Base-by-base conservation (phyloP, 345 rosid genomes). In the rapeseed (Brassica napus) region DNA sequence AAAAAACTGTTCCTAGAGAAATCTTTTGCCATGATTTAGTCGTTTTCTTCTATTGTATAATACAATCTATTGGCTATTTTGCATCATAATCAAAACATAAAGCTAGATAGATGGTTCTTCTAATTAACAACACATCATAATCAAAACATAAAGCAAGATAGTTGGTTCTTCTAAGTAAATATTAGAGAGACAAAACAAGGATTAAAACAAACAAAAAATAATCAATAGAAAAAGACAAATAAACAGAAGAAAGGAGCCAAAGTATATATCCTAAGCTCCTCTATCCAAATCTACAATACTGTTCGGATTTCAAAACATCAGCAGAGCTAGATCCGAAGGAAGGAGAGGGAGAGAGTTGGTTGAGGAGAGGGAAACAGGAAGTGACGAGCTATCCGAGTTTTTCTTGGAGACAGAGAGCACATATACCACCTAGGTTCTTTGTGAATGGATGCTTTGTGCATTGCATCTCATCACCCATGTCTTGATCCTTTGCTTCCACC, bases 401-500 rank as follows among this genome's bases (percentile, higher is more conserved):
- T 42, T 95, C 99, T 71, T 95, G 97, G 47, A 95, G 98, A 76
- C 99, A 93, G 81, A 93, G 88, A 65, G 97, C 97, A 83, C 99
- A 95, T 88, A 95, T 91, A 81, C 99, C 99, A 63, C 97, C 98
- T 42, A 93, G 92, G 88, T 95, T 93, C 75, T 83, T 87, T 0
- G 89, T 86, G 35, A 84, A 88, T 42, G 93, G 96, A 83, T 93
- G 98, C 52, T 90, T 86, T 79, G 84, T 78, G 75, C 99, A 81
- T 68, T 88, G 91, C 92, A 89, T 91, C 0, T 93, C 97, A 76
- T 93, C 97, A 1, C 91, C 90, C 86, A 87, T 81, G 39, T 93
- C 97, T 68, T 82, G 82, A 4, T 89, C 97, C 5, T 65, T 81
- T 85, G 1, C 82, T 84, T 65, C 82, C 81, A 63, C 84, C 92